Evolutionary conservation across 345 rosid species (phyloP).

Genomic region (Pistacia integerrima): DNA sequence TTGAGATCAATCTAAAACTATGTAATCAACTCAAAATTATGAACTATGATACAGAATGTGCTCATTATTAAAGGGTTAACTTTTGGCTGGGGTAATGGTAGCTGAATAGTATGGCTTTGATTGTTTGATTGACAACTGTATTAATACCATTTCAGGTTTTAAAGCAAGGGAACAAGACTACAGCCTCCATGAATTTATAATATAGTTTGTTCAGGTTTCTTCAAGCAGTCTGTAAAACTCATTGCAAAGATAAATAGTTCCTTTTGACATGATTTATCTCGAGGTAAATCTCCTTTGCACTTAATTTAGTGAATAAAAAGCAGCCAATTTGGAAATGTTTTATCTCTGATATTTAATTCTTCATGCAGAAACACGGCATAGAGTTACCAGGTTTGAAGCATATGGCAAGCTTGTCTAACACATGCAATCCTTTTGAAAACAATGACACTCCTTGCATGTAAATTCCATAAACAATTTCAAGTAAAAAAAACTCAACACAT

Average conservation of each 20-base stretch:
- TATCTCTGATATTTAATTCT: neutral
- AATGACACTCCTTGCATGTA: too few relatives aligned
- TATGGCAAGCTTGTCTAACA: neutral
- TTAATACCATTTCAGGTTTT: neutral
- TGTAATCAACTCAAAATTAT: neutral
- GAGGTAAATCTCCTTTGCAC: neutral
- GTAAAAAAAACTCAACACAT: too few relatives aligned
- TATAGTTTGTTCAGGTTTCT: neutral
- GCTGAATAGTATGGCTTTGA: neutral
- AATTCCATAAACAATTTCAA: too few relatives aligned
- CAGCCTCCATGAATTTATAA: neutral
- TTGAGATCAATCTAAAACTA: neutral
- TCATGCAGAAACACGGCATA: neutral
- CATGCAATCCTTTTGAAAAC: too few relatives aligned
- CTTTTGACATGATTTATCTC: neutral
- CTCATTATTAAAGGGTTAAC: neutral
- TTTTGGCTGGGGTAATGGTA: neutral
- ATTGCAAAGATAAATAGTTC: neutral
- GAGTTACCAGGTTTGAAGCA: neutral
- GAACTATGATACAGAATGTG: neutral
- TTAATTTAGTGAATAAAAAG: neutral
- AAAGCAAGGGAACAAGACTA: neutral
- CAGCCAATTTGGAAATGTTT: neutral
- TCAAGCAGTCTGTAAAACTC: neutral
- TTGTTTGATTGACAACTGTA: neutral